Evolutionary conservation across 805 yeast species (phyloP), one percentile per base, ranked within the genome.

Genomic region (Alloascoidea africana): DNA sequence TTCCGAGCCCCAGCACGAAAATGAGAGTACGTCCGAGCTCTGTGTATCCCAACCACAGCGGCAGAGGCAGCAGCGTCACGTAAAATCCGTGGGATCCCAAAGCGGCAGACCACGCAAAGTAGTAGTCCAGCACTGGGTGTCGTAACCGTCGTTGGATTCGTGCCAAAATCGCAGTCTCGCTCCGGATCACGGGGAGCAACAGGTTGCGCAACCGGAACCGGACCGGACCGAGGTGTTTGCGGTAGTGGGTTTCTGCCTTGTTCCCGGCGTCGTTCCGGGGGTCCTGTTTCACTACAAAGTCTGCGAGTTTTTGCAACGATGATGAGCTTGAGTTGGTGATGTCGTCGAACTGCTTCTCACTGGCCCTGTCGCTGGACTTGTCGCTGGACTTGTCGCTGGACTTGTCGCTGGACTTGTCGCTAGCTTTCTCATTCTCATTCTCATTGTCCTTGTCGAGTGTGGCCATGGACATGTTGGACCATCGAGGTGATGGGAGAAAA

Each of bases 41-140:
- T 3, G 68, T 62, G 18, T 63, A 66, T 0, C 94, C 95, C 42
- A 76, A 70, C 94, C 95, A 89, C 23, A 73, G 65, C 8, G 91
- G 83, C 5, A 81, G 52, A 0, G 98, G 98, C 27, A 89, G 65
- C 74, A 84, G 75, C 36, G 89, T 54, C 36, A 91, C 94, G 54
- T 89, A 89, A 53, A 91, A 91, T 0, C 96, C 84, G 56, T 89
- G 98, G 3, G 94, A 73, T 0, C 96, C 98, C 44, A 91, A 62
- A 47, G 80, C 76, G 14, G 97, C 95, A 2, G 94, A 71, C 64
- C 83, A 73, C 5, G 93, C 80, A 57, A 89, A 89, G 49, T 80
- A 91, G 17, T 63, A 49, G 57, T 87, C 96, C 37, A 76, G 55
- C 14, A 54, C 36, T 2, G 73, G 64, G 30, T 56, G 53, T 40